Evolutionary conservation across 805 yeast species (phyloP).

Genomic region (Myxozyma kluyveri): DNA sequence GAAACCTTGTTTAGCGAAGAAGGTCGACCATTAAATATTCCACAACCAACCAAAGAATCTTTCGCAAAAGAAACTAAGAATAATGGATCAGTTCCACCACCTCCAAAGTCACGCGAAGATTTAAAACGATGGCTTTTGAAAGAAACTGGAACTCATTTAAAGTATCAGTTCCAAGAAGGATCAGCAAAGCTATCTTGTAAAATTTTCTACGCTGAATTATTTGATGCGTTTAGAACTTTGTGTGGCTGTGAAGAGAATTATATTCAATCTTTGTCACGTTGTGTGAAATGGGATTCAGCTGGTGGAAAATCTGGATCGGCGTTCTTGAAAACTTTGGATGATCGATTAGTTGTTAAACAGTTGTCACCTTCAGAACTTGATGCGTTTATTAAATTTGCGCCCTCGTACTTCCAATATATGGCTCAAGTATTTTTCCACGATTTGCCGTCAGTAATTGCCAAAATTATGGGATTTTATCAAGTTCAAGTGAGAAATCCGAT

Average conservation of each 20-base stretch:
- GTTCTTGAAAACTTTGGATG: conserved; percentile 87
- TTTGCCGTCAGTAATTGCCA: conserved; percentile 89
- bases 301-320: conserved; percentile 98
- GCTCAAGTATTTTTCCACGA: conserved; percentile 94
- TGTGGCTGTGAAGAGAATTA: conserved; percentile 75
- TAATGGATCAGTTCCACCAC: conserved; percentile 1
- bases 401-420: conserved; percentile 93
- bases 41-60: conserved; percentile 17
- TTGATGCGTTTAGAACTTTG: conserved; percentile 84
- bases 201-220: conserved; percentile 92
- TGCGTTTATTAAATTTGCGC: conserved; percentile 92
- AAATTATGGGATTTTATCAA: conserved; percentile 93
- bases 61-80: conserved; percentile 9
- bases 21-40: conserved; percentile 1
- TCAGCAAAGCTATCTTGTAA: conserved; percentile 82
- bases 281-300: conserved; percentile 91
- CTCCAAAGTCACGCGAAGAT: conserved; percentile 16
- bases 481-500: conserved; percentile 78
- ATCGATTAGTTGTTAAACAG: conserved; percentile 85
- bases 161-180: conserved; percentile 88
- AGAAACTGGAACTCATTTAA: conserved; percentile 82
- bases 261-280: conserved; percentile 85
- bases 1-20: conserved; percentile 23
- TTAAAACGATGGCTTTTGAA: conserved; percentile 73
- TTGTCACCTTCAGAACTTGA: conserved; percentile 84